Conservation (phyloP, 169 alveolate species). For the Perkinsus marinus region DNA sequence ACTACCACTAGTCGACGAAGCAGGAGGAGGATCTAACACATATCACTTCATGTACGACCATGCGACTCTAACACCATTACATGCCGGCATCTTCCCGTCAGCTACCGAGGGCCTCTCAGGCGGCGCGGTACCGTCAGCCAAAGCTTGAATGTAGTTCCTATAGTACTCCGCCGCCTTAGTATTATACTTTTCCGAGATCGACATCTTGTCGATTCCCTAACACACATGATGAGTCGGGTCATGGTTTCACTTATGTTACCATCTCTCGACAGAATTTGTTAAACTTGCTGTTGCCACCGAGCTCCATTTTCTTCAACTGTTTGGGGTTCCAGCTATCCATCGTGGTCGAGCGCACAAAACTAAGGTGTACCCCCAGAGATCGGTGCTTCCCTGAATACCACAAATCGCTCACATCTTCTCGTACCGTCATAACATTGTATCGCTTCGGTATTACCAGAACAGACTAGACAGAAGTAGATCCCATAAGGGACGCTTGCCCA, state of each 20-base stretch:
- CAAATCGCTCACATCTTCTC: no score
- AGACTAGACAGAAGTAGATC: slow-evolving; percentile 84
- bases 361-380: slow-evolving; percentile 78
- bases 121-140: neutral
- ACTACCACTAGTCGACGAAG: neutral
- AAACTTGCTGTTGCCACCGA: slow-evolving; percentile 31
- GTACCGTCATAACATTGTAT: neutral
- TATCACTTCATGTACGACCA: neutral
- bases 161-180: neutral
- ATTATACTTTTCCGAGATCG: neutral
- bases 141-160: neutral
- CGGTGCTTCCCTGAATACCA: neutral
- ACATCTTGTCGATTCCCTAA: neutral
- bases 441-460: slow-evolving; percentile 64
- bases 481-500: slow-evolving; percentile 90
- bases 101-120: neutral
- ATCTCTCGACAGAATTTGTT: slow-evolving; percentile 22
- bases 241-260: neutral
- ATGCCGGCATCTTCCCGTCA: neutral
- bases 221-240: neutral
- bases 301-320: slow-evolving; percentile 50
- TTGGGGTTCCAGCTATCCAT: slow-evolving; percentile 73
- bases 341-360: slow-evolving; percentile 79
- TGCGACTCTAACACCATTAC: neutral
- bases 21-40: neutral